Evolutionary conservation across 164 flowering plant species (phyloP).

Genomic region (Magnolia kwangsiensis): DNA sequence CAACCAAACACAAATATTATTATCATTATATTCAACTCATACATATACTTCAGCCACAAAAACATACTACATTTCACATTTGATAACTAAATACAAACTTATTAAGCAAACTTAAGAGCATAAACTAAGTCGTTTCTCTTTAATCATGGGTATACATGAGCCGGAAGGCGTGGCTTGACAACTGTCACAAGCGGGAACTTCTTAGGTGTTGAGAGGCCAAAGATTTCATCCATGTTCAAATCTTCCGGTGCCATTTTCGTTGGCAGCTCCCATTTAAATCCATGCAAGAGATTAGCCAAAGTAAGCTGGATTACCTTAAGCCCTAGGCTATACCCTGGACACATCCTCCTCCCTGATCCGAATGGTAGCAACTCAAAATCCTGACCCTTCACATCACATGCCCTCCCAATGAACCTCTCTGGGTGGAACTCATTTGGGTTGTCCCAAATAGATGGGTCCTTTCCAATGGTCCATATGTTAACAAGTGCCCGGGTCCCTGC

Average conservation of each 20-base stretch:
- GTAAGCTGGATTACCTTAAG: constrained; percentile 55
- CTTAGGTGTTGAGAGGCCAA: constrained; percentile 65
- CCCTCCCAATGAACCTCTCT: constrained; percentile 54
- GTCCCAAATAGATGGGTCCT: constrained; percentile 62
- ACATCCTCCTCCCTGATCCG: constrained; percentile 77
- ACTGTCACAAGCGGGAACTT: constrained; percentile 43
- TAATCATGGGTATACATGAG: constrained; percentile 20
- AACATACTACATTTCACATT: no score
- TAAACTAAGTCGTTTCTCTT: neutral
- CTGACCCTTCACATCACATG: constrained; percentile 64
- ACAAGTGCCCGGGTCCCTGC: constrained; percentile 45
- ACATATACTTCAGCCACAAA: no score
- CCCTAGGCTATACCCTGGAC: constrained; percentile 65
- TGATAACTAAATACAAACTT: no score
- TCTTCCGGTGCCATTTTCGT: constrained; percentile 36
- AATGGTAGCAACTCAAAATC: constrained; percentile 69
- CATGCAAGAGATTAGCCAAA: constrained; percentile 70
- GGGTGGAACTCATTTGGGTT: constrained; percentile 55
- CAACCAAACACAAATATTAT: no score
- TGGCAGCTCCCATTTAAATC: constrained; percentile 60
- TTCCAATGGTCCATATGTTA: constrained; percentile 57
- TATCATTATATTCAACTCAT: no score
- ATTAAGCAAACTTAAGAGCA: neutral
- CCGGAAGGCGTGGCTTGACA: constrained; percentile 49
- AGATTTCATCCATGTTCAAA: constrained; percentile 64